phyloP scores from a whole-genome alignment of 1,284 basidiomycete genomes.

The Porogramme epimiltina region DNA sequence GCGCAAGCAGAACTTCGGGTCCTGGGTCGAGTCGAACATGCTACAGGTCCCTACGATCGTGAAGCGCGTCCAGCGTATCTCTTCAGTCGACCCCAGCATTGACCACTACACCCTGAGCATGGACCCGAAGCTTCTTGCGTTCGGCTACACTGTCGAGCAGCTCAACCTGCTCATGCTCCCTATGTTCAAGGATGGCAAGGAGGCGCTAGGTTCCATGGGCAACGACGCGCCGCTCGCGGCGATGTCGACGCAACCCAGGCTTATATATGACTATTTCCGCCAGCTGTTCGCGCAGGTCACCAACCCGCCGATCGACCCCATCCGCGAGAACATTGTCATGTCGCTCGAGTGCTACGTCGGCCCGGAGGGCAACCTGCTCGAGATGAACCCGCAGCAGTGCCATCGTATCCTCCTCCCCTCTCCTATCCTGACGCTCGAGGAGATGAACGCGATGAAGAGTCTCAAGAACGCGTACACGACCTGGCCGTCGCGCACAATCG shows the following conservation, averaged over 20 bases:
- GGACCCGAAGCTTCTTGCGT: conserved; percentile 90
- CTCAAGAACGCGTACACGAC: conserved; percentile 77
- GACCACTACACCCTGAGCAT: conserved; percentile 79
- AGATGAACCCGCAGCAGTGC: conserved; percentile 90
- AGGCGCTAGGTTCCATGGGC: conserved; percentile 96
- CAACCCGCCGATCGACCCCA: conserved; percentile 95
- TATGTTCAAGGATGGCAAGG: conserved; percentile 92
- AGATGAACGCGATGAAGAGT: conserved; percentile 94
- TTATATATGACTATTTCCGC: conserved; percentile 96
- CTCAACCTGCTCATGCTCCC: conserved; percentile 91
- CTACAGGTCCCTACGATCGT: conserved; percentile 87
- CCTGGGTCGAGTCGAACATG: conserved; percentile 89
- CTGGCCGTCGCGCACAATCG: conserved; percentile 91
- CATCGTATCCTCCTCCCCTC: conserved; percentile 89
- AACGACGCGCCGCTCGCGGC: conserved; percentile 94
- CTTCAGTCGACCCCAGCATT: conserved; percentile 61
- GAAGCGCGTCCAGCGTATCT: conserved; percentile 80
- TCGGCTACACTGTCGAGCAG: conserved; percentile 94
- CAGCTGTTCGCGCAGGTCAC: conserved; percentile 97
- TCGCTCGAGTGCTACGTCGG: conserved; percentile 93
- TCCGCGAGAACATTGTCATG: conserved; percentile 96
- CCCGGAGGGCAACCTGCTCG: conserved; percentile 91
- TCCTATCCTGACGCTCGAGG: conserved; percentile 87
- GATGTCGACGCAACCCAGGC: conserved; percentile 87
- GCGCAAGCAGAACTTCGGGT: conserved; percentile 87